A percentile compares a stretch with the other conserved stretches of the same genome.
Evolutionary conservation across 106 monocot genomes (phyloP).

Genomic region (Dendrobium catenatum): DNA sequence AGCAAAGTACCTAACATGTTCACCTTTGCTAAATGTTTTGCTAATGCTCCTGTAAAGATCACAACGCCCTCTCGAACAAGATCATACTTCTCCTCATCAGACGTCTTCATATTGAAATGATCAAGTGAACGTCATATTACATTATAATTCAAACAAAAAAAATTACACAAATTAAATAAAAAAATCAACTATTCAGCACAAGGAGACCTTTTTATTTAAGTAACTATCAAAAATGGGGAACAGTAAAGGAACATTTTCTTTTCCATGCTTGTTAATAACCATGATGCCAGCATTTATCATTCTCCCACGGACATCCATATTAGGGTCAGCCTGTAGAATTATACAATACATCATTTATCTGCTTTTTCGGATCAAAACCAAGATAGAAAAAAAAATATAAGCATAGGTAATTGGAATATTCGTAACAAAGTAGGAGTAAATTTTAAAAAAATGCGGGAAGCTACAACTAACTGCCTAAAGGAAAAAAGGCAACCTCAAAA

Average conservation of each 20-base stretch:
- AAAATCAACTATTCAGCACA: neutral
- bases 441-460: neutral
- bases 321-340: slow-evolving; percentile 76
- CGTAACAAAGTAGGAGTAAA: neutral
- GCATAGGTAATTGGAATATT: neutral
- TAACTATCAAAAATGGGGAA: slow-evolving; percentile 98
- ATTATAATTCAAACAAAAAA: neutral
- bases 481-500: neutral
- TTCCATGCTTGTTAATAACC: slow-evolving; percentile 91
- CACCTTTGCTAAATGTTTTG: slow-evolving; percentile 87
- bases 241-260: slow-evolving; percentile 85
- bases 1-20: neutral
- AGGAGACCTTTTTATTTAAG: slow-evolving; percentile 83
- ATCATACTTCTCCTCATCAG: slow-evolving; percentile 94
- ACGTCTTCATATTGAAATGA: slow-evolving; percentile 35
- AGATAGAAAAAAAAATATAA: neutral
- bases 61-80: slow-evolving; percentile 96
- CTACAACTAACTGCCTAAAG: neutral
- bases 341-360: neutral
- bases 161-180: neutral
- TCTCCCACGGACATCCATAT: slow-evolving; percentile 81
- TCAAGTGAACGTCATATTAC: neutral
- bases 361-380: neutral
- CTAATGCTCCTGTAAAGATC: slow-evolving; percentile 92
- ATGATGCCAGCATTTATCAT: slow-evolving; percentile 96